Conservation (phyloP, 129 eudicot genomes). For the Lonicera japonica region DNA sequence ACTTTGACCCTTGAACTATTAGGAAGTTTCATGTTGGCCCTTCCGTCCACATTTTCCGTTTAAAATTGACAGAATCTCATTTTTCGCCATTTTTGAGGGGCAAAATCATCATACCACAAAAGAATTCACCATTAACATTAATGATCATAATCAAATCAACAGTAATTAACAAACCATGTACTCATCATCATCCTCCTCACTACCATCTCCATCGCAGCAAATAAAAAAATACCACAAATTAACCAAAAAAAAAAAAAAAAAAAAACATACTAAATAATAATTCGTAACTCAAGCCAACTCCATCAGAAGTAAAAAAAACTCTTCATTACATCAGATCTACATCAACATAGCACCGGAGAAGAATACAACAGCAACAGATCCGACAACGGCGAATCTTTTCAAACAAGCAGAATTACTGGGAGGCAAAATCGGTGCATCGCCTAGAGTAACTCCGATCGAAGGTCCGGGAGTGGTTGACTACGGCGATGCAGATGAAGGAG, state of each 20-base stretch:
- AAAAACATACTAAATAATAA: too few relatives aligned
- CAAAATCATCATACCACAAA: too few relatives aligned
- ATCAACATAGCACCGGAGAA: background rate
- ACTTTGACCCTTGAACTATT: too few relatives aligned
- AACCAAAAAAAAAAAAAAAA: constrained; percentile 8
- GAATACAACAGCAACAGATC: background rate
- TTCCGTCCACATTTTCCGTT: too few relatives aligned
- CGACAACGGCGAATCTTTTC: background rate
- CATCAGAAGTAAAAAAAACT: too few relatives aligned
- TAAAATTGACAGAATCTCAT: too few relatives aligned
- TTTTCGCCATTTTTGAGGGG: too few relatives aligned
- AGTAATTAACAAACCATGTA: background rate
- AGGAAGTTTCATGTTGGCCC: too few relatives aligned
- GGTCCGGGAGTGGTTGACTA: background rate
- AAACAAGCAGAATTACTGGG: background rate
- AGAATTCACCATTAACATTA: background rate
- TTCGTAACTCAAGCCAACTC: background rate
- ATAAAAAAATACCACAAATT: constrained; percentile 22
- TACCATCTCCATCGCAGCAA: background rate
- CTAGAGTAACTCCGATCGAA: background rate
- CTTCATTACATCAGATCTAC: background rate
- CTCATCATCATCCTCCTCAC: background rate
- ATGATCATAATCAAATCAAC: constrained; percentile 17
- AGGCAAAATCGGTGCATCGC: background rate
- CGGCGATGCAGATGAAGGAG: background rate